phyloP scores from a whole-genome alignment of 495 filamentous ascomycete genomes.

The Pseudomonodictys pantanalensis region DNA sequence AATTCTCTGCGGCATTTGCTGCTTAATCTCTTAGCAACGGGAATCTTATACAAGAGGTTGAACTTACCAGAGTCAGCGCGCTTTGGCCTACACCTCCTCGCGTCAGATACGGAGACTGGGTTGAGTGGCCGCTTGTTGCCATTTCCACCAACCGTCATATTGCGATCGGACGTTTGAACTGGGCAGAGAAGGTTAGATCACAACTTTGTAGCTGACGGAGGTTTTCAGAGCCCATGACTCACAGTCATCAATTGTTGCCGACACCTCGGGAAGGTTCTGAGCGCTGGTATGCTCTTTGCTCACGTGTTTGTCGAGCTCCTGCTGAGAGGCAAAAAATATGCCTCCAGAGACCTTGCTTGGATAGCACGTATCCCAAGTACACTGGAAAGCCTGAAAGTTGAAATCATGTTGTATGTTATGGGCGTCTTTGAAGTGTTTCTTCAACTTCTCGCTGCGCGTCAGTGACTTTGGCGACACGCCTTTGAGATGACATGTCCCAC shows the following conservation, averaged over 20 bases:
- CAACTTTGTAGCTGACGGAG: too few species aligned
- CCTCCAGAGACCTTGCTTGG: conserved; percentile 4
- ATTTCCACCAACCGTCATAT: too few species aligned
- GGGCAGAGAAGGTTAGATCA: too few species aligned
- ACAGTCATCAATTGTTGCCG: too few species aligned
- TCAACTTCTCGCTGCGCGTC: not conserved
- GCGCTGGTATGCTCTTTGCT: not conserved
- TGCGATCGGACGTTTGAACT: too few species aligned
- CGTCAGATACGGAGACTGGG: not conserved
- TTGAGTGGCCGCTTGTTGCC: conserved; percentile 2
- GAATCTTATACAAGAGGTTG: not conserved
- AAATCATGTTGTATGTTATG: not conserved
- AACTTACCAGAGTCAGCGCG: not conserved
- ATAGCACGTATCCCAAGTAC: not conserved
- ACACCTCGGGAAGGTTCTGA: too few species aligned
- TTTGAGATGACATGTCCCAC: conserved; percentile 1
- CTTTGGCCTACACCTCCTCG: conserved; percentile 1
- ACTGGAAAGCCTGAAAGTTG: not conserved
- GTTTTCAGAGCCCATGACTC: too few species aligned
- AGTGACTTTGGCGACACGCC: not conserved
- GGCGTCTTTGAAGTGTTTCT: conserved; percentile 8
- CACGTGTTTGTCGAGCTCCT: not conserved
- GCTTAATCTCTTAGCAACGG: too few species aligned
- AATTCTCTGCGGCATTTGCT: too few species aligned
- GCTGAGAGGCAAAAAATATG: conserved; percentile 4